Percentiles rank a stretch among this genome's conserved stretches.
Conservation (phyloP, 768 basidiomycete genomes). For the Leccinum pellstonianum region DNA sequence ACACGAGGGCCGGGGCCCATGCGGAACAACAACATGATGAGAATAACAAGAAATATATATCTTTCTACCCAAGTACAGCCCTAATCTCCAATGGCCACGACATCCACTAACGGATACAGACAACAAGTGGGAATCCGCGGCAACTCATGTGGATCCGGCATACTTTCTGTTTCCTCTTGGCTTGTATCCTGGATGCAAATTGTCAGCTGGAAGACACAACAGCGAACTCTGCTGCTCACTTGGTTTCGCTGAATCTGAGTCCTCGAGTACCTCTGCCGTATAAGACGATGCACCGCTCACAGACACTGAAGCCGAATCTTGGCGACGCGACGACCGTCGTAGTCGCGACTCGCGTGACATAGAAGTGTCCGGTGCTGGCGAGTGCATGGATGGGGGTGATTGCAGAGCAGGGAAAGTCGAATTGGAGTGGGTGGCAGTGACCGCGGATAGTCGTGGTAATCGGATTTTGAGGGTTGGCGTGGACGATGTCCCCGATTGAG, state of each 20-base stretch:
- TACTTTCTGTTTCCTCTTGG: conserved; percentile 24
- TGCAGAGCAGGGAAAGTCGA: conserved; percentile 18
- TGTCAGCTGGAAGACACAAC: conserved; percentile 1
- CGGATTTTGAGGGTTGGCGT: conserved; percentile 37
- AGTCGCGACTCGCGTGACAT: conserved; percentile 26
- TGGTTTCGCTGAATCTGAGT: conserved; percentile 26
- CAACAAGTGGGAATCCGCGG: neutral
- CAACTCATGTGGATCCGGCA: conserved; percentile 18
- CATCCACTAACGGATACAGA: conserved; percentile 1
- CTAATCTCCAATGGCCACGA: conserved; percentile 2
- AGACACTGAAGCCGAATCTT: conserved; percentile 30
- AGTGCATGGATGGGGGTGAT: conserved; percentile 20
- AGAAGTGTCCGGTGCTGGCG: conserved; percentile 24
- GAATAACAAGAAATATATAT: conserved; percentile 28
- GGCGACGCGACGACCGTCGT: conserved; percentile 29
- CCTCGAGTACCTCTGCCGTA: conserved; percentile 29
- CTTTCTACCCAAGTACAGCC: conserved; percentile 23
- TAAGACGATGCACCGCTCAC: conserved; percentile 34
- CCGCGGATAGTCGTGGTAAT: conserved; percentile 32
- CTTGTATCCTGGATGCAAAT: conserved; percentile 19
- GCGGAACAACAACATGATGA: conserved; percentile 6
- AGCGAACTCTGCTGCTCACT: conserved; percentile 22
- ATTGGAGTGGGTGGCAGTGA: conserved; percentile 27
- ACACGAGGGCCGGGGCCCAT: neutral
- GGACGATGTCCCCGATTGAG: conserved; percentile 31